These are phyloP conservation scores for Chrysochromulina parva DNA, from an alignment of 78 protist species.

Conservation along the genomic window DNA sequence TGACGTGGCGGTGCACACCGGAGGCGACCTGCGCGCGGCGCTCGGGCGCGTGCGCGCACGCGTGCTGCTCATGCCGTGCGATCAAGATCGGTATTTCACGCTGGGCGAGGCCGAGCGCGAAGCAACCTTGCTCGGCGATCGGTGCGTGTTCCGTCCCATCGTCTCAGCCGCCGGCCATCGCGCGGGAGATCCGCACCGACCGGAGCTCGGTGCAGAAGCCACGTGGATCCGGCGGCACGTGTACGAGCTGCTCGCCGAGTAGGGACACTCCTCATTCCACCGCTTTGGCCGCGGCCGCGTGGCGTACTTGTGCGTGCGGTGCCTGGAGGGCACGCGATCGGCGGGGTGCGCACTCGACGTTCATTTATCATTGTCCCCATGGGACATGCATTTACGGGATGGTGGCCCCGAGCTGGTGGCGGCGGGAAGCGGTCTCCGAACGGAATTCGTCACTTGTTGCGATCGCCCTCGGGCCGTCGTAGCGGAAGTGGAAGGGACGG, in stretches of 20 bases:
- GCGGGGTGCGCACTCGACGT: too few relatives aligned
- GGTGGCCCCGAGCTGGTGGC: too few relatives aligned
- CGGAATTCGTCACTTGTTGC: too few relatives aligned
- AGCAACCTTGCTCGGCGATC: not conserved
- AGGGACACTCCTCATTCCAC: too few relatives aligned
- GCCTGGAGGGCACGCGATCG: too few relatives aligned
- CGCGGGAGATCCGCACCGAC: constrained; percentile 1
- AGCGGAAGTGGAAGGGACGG: too few relatives aligned
- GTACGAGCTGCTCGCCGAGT: not conserved
- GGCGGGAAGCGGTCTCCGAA: too few relatives aligned
- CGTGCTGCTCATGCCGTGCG: constrained; percentile 37
- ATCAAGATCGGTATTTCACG: constrained; percentile 23
- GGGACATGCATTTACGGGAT: too few relatives aligned
- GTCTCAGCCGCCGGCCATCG: not conserved
- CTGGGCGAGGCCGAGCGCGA: not conserved
- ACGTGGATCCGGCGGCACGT: not conserved
- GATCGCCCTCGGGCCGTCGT: too few relatives aligned
- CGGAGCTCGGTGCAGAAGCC: not conserved
- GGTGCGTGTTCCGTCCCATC: not conserved
- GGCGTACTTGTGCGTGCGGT: too few relatives aligned
- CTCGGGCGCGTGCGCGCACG: not conserved
- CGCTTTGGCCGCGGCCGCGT: too few relatives aligned
- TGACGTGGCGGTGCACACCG: not conserved
- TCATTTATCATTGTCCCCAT: too few relatives aligned
- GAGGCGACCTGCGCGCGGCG: not conserved